These are phyloP conservation scores for Telopea speciosissima DNA, from an alignment of 177 flowering plant genomes.

Conservation along the genomic window DNA sequence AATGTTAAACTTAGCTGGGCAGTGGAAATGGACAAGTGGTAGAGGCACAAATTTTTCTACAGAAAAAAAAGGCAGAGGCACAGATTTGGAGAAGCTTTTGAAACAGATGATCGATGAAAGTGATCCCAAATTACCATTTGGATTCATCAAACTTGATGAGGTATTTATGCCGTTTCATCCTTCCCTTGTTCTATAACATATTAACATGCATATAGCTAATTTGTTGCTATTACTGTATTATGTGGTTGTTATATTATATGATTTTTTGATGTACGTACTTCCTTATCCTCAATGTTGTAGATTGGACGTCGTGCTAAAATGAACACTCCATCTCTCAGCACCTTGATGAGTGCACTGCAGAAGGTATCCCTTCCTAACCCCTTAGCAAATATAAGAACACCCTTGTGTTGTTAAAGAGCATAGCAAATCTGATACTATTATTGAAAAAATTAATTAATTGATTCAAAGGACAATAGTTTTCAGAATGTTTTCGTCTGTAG, in stretches of 20 bases:
- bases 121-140: constrained; percentile 68
- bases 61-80: too few relatives aligned
- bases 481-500: not conserved
- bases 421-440: not conserved
- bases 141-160: constrained; percentile 83
- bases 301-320: constrained; percentile 78
- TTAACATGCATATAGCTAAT: too few relatives aligned
- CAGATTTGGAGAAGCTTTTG: constrained; percentile 56
- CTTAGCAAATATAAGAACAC: not conserved
- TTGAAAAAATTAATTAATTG: not conserved
- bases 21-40: constrained; percentile 65
- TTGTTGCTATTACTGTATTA: not conserved
- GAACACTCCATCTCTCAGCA: constrained; percentile 57
- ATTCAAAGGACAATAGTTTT: not conserved
- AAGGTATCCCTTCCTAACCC: constrained; percentile 35
- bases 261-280: not conserved
- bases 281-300: constrained; percentile 27
- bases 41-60: constrained; percentile 33
- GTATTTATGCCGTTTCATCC: constrained; percentile 24
- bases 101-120: constrained; percentile 69
- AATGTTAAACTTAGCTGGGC: constrained; percentile 54
- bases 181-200: not conserved
- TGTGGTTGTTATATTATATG: too few relatives aligned
- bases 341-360: constrained; percentile 42
- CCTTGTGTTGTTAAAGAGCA: not conserved